Evolutionary conservation across 257 asterid genomes (phyloP).

Genomic region (Ligustrum vulgare): DNA sequence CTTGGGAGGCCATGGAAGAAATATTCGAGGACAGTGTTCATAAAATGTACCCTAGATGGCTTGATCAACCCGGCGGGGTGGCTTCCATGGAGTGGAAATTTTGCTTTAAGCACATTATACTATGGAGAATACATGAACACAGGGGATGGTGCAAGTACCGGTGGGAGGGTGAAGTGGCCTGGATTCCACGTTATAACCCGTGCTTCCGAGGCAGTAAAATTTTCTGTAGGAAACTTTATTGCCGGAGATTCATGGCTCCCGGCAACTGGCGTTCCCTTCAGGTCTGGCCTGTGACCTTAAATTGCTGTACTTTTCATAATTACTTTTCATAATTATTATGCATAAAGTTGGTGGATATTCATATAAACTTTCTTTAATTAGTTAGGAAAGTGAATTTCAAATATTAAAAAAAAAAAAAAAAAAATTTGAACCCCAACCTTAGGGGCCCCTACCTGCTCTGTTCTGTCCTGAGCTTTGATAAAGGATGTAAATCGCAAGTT

Average conservation of each 20-base stretch:
- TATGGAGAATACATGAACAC: conserved; percentile 56
- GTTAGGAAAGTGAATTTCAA: neutral
- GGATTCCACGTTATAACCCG: conserved; percentile 42
- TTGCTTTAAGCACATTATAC: conserved; percentile 45
- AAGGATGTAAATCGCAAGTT: too few relatives aligned
- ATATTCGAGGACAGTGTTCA: conserved; percentile 47
- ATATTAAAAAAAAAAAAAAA: too few relatives aligned
- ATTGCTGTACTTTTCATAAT: neutral
- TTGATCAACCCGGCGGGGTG: conserved; percentile 53
- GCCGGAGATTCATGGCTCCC: conserved; percentile 64
- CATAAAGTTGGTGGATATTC: neutral
- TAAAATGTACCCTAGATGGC: conserved; percentile 36
- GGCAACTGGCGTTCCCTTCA: conserved; percentile 52
- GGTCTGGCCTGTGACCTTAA: conserved; percentile 41
- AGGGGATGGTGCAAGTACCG: conserved; percentile 43
- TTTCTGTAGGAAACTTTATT: conserved; percentile 46
- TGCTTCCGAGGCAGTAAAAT: conserved; percentile 39
- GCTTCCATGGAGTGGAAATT: conserved; percentile 56
- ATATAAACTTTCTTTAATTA: neutral
- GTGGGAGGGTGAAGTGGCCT: conserved; percentile 53
- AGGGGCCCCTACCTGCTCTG: too few relatives aligned
- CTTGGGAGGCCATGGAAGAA: conserved; percentile 64
- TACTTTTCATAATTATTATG: neutral
- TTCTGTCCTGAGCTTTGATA: too few relatives aligned
- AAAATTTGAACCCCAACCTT: too few relatives aligned